Evolutionary conservation across 441 rosid species (phyloP), one percentile per base, ranked within the genome.

Genomic region (Erodium moschatum): DNA sequence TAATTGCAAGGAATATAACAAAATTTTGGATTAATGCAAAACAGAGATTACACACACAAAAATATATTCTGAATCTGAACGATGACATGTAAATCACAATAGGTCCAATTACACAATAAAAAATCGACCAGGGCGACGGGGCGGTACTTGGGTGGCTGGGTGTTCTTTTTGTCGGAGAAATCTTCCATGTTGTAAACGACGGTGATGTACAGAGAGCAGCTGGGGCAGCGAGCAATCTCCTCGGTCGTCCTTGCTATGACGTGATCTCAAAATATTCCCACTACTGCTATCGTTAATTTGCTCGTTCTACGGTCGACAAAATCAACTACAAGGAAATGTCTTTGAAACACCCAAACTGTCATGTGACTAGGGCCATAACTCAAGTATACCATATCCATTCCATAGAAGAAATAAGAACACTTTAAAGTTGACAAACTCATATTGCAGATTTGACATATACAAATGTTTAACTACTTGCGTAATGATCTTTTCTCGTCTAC

Each of bases 121-220:
- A 54, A 54, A 15, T 16, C 24, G 11, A 35, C 61, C 61, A 54
- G 18, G 74, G 91, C 82, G 11, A 90, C 52, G 3, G 91, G 77
- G 67, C 80, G 94, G 35, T 71, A 74, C 54, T 71, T 78, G 4
- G 79, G 67, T 27, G 86, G 81, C 15, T 11, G 50, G 62, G 83
- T 76, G 44, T 79, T 72, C 15, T 81, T 77, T 63, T 78, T 72
- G 69, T 79, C 80, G 50, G 77, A 77, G 80, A 91, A 93, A 42
- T 91, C 97, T 72, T 91, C 92, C 52, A 81, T 72, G 83, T 86
- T 89, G 84, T 93, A 89, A 67, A 93, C 78, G 48, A 89, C 93
- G 9, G 97, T 89, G 70, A 93, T 91, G 74, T 86, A 91, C 4
- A 91, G 90, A 0, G 98, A 91, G 71, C 97, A 93, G 77, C 98